These are phyloP conservation scores for Phaeosphaeriaceae sp. DNA, from an alignment of 2,329 filamentous ascomycete genomes.

Conservation along the genomic window DNA sequence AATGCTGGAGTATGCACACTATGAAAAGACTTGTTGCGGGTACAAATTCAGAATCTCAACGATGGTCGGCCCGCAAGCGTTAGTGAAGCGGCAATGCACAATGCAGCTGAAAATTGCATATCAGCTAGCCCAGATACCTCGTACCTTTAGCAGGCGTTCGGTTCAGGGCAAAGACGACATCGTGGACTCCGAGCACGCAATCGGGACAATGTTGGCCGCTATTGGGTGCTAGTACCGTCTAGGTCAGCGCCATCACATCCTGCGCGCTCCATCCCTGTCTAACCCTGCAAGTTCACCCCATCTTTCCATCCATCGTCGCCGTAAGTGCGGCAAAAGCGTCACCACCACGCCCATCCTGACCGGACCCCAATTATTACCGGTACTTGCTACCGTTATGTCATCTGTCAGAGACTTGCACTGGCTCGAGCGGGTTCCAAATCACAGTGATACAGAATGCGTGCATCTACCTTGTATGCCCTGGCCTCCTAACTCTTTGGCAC, in stretches of 20 bases:
- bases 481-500: constrained; percentile 8
- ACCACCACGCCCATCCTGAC: constrained; percentile 6
- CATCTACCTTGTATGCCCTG: constrained; percentile 2
- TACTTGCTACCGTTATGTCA: constrained; percentile 30
- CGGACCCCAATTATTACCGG: constrained; percentile 8
- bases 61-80: not conserved
- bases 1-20: too few species aligned
- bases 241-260: constrained; percentile 24
- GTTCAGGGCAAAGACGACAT: constrained; percentile 39
- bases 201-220: constrained; percentile 13
- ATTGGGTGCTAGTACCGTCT: constrained; percentile 31
- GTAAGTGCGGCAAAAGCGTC: constrained; percentile 22
- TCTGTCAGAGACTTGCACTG: constrained; percentile 19
- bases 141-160: too few species aligned
- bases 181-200: constrained; percentile 43
- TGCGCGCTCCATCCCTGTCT: constrained; percentile 34
- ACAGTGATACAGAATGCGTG: constrained; percentile 1
- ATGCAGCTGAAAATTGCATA: not conserved
- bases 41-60: not conserved
- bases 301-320: constrained; percentile 20
- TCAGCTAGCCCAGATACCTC: too few species aligned
- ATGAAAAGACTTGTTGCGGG: not conserved
- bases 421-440: constrained; percentile 10
- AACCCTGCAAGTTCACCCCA: constrained; percentile 28
- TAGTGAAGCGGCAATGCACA: not conserved